Conservation (phyloP, 176 grass and related monocot species). For the Aegilops umbellulata region DNA sequence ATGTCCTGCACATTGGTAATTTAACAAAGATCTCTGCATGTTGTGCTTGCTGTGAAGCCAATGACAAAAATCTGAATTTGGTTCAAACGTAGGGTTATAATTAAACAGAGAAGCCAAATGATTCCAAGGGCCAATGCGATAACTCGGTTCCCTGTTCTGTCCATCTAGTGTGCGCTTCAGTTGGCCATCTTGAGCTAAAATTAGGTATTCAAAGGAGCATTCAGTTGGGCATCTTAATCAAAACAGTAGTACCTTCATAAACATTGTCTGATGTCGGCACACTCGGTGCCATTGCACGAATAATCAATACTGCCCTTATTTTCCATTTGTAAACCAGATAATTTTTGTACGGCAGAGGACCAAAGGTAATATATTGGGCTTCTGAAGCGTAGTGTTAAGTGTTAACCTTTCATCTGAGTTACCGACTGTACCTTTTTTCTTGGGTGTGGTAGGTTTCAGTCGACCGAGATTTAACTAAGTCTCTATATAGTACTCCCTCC, state of each 20-base stretch:
- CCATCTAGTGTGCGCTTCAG: slow-evolving; percentile 22
- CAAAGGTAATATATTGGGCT: background rate
- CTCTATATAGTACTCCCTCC: too few species aligned
- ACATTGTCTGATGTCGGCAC: background rate
- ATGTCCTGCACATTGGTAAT: background rate
- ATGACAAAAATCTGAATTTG: slow-evolving; percentile 4
- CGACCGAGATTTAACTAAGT: too few species aligned
- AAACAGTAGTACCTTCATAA: background rate
- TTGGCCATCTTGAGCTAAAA: background rate
- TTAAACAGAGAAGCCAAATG: slow-evolving; percentile 32
- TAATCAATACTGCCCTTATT: background rate
- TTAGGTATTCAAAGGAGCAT: background rate
- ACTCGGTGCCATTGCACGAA: background rate
- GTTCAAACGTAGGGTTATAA: background rate
- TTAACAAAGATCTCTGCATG: slow-evolving; percentile 25
- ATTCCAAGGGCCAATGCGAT: slow-evolving; percentile 31
- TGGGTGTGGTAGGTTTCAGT: too few species aligned
- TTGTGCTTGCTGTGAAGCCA: background rate
- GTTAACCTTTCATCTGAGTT: background rate
- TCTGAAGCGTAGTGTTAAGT: background rate
- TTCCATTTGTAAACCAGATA: background rate
- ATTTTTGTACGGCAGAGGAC: background rate
- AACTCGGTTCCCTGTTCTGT: background rate
- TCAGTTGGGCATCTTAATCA: background rate
- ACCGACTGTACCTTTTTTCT: background rate